Percentiles rank a stretch among this genome's conserved stretches.
These are phyloP conservation scores for Olyra latifolia DNA, from an alignment of 176 grass and related monocot species.

Conservation along the genomic window DNA sequence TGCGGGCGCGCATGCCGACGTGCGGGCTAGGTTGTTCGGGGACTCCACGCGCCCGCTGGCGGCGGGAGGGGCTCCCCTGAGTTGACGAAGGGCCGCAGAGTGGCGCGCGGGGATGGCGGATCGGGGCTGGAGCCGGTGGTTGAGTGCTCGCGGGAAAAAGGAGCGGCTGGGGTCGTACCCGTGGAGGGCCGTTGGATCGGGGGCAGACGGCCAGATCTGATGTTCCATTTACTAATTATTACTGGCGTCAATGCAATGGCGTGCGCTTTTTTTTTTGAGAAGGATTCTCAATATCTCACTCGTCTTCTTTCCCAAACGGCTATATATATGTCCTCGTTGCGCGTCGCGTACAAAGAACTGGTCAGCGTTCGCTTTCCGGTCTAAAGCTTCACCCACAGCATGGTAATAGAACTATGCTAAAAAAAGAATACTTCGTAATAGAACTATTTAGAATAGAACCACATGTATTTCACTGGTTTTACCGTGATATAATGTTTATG, in stretches of 20 bases:
- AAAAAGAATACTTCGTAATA: too few species aligned
- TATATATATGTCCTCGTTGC: background rate
- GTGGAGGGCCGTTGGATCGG: constrained; percentile 3
- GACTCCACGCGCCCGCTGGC: constrained; percentile 23
- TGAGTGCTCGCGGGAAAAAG: constrained; percentile 33
- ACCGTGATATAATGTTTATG: too few species aligned
- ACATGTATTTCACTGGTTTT: too few species aligned
- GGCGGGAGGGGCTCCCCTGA: background rate
- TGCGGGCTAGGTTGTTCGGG: background rate
- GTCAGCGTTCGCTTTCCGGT: background rate
- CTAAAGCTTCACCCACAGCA: background rate
- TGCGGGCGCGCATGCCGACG: background rate
- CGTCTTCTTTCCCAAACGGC: background rate
- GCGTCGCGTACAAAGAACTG: background rate
- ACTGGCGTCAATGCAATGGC: too few species aligned
- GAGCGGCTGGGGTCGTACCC: background rate
- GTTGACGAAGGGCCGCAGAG: constrained; percentile 8
- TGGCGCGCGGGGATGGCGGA: constrained; percentile 31
- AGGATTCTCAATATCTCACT: too few species aligned
- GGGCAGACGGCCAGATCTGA: background rate
- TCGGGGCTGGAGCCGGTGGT: constrained; percentile 17
- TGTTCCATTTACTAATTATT: background rate
- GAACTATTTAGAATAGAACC: too few species aligned
- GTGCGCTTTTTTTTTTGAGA: too few species aligned
- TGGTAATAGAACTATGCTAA: too few species aligned